Evolutionary conservation across 2,329 filamentous ascomycete species (phyloP), one percentile per base, ranked within the genome.

Genomic region (Colletotrichum sp.): DNA sequence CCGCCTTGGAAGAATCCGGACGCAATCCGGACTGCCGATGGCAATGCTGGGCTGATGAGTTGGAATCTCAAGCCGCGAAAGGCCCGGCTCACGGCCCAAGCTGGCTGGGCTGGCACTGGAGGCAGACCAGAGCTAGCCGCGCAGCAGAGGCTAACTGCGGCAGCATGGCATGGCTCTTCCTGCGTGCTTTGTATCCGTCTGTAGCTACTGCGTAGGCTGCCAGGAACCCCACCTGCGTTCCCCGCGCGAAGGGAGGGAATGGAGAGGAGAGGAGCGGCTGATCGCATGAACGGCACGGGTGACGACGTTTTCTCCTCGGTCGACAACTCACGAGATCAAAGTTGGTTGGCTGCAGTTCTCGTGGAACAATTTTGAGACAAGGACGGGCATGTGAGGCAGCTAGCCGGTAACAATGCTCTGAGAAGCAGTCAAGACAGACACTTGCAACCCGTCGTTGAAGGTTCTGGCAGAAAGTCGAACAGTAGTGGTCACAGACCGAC

Each of bases 201-300:
- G 39, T 48, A 48, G 9, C 39, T 48, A 48, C 36, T 39, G 9
- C 19, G 9, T n/a, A 48, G 39, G 39, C 39, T 48, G 39, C 39
- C 19, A n/a, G 39, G 15, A n/a, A 39, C 59, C 60, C 39, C 63
- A 34, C 63, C 27, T 32, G 13, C 11, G 30, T 39, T 28, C 57
- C 69, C 63, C 63, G 63, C 73, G 39, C 63, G 59, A 59, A 48
- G 28, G 48, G 52, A 32, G 30, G 71, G 32, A 30, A 39, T 25
- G 39, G 63, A n/a, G 39, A 34, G 57, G 59, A 25, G 32, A 28
- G 27, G 32, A 34, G 16, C 63, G 44, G 73, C 34, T 65, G 63
- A 60, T 73, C n/a, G 73, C 63, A 72, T 63, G 61, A 67, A 67
- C 63, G 27, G 63, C 57, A 32, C 69, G 70, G 64, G 22, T 68